phyloP scores from a whole-genome alignment of 2,329 filamentous ascomycete species.

The Plectosphaerella cucumerina region DNA sequence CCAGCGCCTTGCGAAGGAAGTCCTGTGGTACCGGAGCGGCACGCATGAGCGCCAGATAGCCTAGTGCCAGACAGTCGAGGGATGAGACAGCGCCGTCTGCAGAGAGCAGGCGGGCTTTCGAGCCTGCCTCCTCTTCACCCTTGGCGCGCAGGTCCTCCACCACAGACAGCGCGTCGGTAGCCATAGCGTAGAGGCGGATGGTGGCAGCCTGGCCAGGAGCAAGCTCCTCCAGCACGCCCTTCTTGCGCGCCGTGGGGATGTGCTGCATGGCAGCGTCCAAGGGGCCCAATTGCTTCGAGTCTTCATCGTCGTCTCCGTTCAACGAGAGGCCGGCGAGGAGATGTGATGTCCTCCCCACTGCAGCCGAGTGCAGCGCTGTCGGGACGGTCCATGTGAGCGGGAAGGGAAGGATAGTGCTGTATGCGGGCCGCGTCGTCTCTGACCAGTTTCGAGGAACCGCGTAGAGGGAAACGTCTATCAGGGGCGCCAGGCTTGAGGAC shows the following conservation, averaged over 20 bases:
- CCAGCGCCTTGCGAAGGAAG: slow-evolving; percentile 29
- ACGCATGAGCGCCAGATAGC: slow-evolving; percentile 73
- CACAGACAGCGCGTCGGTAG: slow-evolving; percentile 66
- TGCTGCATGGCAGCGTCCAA: slow-evolving; percentile 19
- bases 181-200: slow-evolving; percentile 73
- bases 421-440: slow-evolving; percentile 71
- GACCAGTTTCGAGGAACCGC: slow-evolving; percentile 87
- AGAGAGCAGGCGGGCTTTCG: slow-evolving; percentile 25
- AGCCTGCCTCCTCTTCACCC: slow-evolving; percentile 18
- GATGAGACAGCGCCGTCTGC: slow-evolving; percentile 41
- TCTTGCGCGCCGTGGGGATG: slow-evolving; percentile 34
- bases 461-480: slow-evolving; percentile 85
- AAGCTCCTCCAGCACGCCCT: slow-evolving; percentile 58
- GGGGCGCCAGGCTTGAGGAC: slow-evolving; percentile 66
- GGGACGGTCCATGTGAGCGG: slow-evolving; percentile 86
- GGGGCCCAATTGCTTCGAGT: slow-evolving; percentile 21
- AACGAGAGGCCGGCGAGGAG: slow-evolving; percentile 57
- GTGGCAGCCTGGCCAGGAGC: slow-evolving; percentile 66
- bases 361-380: slow-evolving; percentile 64
- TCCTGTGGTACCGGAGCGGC: slow-evolving; percentile 40
- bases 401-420: slow-evolving; percentile 75
- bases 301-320: slow-evolving; percentile 47
- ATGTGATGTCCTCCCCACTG: slow-evolving; percentile 65
- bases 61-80: slow-evolving; percentile 77
- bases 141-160: slow-evolving; percentile 51